Evolutionary conservation across 2,329 filamentous ascomycete genomes (phyloP), one percentile per base, ranked within the genome.

Genomic region (Fusarium luffae): DNA sequence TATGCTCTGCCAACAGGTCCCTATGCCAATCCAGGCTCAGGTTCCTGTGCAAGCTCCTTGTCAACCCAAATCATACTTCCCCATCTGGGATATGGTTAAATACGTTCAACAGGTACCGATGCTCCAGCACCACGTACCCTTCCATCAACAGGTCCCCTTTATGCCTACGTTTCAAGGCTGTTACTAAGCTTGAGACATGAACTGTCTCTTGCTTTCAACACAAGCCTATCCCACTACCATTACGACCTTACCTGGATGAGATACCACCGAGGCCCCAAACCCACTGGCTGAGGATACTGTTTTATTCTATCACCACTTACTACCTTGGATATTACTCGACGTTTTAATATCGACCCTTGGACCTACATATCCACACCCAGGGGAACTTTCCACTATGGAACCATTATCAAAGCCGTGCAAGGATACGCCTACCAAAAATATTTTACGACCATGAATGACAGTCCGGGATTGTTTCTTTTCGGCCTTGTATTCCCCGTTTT

Each of bases 131-230:
- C 81, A 84, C 61, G 78, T 83, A 50, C 81, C 84, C 25, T 86
- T 87, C 60, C 85, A 86, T 63, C 83, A 85, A 47, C 85, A 85
- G 77, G 82, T 86, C 61, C 82, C 84, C 34, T 79, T 87, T 54
- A 82, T 88, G 71, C 79, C 82, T 51, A 82, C 85, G 63, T 82
- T 86, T 59, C 85, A 85, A 76, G 83, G 84, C 62, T 87, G 85
- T 77, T 87, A 85, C 44, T 80, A 72, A 72, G 67, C 40, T 32
- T 21, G 19, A 47, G 23, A 50, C 19, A 48, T 55, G 9, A 30
- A 30, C n/a, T 40, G 30, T 70, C 34, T 46, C 41, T 49, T 30
- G 37, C 43, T 47, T 56, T 62, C 13, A 46, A 59, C 40, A 55
- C 40, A 46, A 30, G 50, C 43, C 47, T 30, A 32, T 23, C 37